Percentiles rank a stretch among this genome's conserved stretches.
These are phyloP conservation scores for Corylus avellana DNA, from an alignment of 306 rosid species.

Conservation along the genomic window DNA sequence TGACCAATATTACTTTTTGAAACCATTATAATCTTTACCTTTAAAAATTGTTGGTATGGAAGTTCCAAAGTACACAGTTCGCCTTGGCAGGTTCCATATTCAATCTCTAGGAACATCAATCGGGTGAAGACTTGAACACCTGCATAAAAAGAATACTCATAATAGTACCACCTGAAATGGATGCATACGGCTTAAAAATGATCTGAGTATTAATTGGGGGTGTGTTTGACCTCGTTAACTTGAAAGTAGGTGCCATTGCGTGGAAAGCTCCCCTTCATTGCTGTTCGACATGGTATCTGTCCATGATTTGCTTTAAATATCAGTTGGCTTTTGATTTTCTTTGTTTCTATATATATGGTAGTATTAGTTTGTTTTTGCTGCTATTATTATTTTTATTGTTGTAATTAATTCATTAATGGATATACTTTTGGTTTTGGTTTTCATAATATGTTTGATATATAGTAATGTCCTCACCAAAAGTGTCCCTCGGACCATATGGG, in stretches of 20 bases:
- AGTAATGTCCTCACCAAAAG: too few relatives aligned
- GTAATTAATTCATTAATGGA: too few relatives aligned
- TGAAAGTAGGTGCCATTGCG: slow-evolving; percentile 81
- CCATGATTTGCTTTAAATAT: too few relatives aligned
- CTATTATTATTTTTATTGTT: too few relatives aligned
- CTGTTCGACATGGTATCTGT: too few relatives aligned
- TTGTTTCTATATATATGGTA: too few relatives aligned
- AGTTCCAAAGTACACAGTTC: slow-evolving; percentile 69
- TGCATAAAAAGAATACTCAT: slow-evolving; percentile 22
- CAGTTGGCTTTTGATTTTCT: too few relatives aligned
- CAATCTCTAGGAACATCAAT: slow-evolving; percentile 61
- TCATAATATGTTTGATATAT: too few relatives aligned
- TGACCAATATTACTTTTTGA: background rate
- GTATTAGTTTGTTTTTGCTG: too few relatives aligned
- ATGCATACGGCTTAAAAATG: slow-evolving; percentile 19
- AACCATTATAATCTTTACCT: slow-evolving; percentile 45
- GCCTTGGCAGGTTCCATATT: slow-evolving; percentile 61
- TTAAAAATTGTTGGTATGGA: slow-evolving; percentile 65
- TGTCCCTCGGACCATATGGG: too few relatives aligned
- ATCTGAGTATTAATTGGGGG: background rate
- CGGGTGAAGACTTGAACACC: slow-evolving; percentile 61
- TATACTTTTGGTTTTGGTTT: too few relatives aligned
- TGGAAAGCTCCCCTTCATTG: too few relatives aligned
- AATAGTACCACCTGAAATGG: slow-evolving; percentile 22
- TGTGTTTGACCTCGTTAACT: slow-evolving; percentile 78